Conservation (phyloP, 768 basidiomycete genomes). For the Pleurotus platypus region DNA sequence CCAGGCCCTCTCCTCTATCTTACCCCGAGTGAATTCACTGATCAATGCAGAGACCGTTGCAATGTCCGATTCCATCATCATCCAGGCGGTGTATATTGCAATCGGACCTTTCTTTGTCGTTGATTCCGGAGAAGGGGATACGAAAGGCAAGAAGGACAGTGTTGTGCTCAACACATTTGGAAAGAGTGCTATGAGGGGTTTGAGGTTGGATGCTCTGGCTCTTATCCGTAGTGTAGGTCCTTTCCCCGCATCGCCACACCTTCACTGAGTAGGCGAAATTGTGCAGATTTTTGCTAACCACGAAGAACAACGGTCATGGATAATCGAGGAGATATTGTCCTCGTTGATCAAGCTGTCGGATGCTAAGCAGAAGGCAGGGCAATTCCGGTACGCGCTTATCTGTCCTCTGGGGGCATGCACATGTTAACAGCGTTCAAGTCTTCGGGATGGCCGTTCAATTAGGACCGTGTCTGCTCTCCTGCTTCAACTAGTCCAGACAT, state of each 20-base stretch:
- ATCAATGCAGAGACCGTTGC: slow-evolving; percentile 68
- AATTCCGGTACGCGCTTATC: slow-evolving; percentile 63
- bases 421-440: slow-evolving; percentile 34
- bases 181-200: slow-evolving; percentile 73
- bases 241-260: neutral
- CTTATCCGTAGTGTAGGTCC: slow-evolving; percentile 78
- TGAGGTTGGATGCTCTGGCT: slow-evolving; percentile 78
- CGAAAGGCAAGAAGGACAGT: slow-evolving; percentile 53
- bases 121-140: slow-evolving; percentile 58
- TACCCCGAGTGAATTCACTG: slow-evolving; percentile 74
- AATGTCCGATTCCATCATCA: slow-evolving; percentile 90
- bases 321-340: slow-evolving; percentile 93
- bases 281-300: slow-evolving; percentile 86
- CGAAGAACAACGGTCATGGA: slow-evolving; percentile 90
- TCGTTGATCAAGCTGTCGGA: slow-evolving; percentile 89
- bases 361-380: slow-evolving; percentile 85
- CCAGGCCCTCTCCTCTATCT: slow-evolving; percentile 63
- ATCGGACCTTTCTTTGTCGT: slow-evolving; percentile 93
- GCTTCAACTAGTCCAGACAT: slow-evolving; percentile 95
- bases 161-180: slow-evolving; percentile 68
- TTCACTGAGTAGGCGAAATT: no score
- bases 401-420: neutral
- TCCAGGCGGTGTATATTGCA: slow-evolving; percentile 88
- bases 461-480: slow-evolving; percentile 91
- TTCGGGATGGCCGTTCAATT: slow-evolving; percentile 88